Evolutionary conservation across 257 asterid genomes (phyloP), one percentile per base, ranked within the genome.

Genomic region (Solanum ossicruentum): DNA sequence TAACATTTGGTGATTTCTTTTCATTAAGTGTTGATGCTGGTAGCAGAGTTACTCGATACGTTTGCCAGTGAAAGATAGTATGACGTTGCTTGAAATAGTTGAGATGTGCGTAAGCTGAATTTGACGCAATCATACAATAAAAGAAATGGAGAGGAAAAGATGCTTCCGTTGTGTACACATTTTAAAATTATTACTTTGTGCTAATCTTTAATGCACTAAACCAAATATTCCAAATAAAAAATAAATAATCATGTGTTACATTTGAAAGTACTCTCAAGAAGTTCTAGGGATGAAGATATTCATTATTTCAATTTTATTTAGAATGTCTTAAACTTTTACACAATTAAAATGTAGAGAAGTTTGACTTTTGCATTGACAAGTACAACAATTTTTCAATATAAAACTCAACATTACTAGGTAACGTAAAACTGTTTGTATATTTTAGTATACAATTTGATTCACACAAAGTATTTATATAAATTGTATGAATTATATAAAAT

Each of bases 381-480:
- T 66, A 13, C 1, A 3, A 28, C 0, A 28, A 6, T 7, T 1
- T 13, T 66, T 36, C 20, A 66, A 28, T 28, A 12, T 6, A 28
- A 66, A 26, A 66, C 21, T 66, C 17, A 66, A 8, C 72, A 65
- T 7, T 28, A 65, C 6, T 32, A 32, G 36, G 36, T 32, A 32
- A 32, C 3, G n/a, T 32, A 32, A 32, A 32, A 32, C 36, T 32
- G 36, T 3, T 0, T 36, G 39, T 36, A 36, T 36, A 36, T 36
- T 36, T 36, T 2, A 4, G 0, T 36, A 36, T 36, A 36, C 6
- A 36, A 36, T 36, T 36, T 36, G 7, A 36, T 36, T 36, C 1
- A 0, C 1, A 5, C 1, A 4, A 36, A 36, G 1, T 0, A 0
- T 36, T 36, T 36, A 1, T 36, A 36, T 36, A 36, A 36, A 4